These are phyloP conservation scores for Elaeagnus macrophylla DNA, from an alignment of 306 rosid genomes.

Conservation along the genomic window DNA sequence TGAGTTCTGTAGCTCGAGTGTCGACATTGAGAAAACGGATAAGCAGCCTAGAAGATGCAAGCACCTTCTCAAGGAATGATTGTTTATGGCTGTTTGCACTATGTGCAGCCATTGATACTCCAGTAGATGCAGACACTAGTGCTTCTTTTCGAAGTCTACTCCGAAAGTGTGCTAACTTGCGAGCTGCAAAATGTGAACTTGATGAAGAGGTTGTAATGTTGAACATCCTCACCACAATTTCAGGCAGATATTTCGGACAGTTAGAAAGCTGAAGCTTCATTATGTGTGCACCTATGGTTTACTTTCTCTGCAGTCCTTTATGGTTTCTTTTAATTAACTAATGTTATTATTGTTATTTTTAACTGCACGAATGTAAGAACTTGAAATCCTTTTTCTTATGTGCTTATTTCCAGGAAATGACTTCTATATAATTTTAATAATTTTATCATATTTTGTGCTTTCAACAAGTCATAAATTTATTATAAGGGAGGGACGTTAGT, in stretches of 20 bases:
- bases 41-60: constrained; percentile 24
- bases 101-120: constrained; percentile 65
- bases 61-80: constrained; percentile 37
- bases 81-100: constrained; percentile 77
- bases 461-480: too few relatives aligned
- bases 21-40: constrained; percentile 54
- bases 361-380: too few relatives aligned
- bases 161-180: constrained; percentile 65
- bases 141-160: constrained; percentile 72
- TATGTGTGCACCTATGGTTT: too few relatives aligned
- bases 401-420: too few relatives aligned
- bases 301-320: too few relatives aligned
- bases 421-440: too few relatives aligned
- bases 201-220: constrained; percentile 72
- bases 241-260: constrained; percentile 79
- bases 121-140: constrained; percentile 56
- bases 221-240: constrained; percentile 59
- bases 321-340: too few relatives aligned
- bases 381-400: too few relatives aligned
- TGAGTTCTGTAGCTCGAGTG: constrained; percentile 50
- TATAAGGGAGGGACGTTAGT: too few relatives aligned
- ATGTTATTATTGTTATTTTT: too few relatives aligned
- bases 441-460: too few relatives aligned
- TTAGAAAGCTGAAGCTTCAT: constrained; percentile 14
- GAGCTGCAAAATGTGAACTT: constrained; percentile 45